These are phyloP conservation scores for Teunomyces cretensis DNA, from an alignment of 805 yeast species.

Conservation along the genomic window DNA sequence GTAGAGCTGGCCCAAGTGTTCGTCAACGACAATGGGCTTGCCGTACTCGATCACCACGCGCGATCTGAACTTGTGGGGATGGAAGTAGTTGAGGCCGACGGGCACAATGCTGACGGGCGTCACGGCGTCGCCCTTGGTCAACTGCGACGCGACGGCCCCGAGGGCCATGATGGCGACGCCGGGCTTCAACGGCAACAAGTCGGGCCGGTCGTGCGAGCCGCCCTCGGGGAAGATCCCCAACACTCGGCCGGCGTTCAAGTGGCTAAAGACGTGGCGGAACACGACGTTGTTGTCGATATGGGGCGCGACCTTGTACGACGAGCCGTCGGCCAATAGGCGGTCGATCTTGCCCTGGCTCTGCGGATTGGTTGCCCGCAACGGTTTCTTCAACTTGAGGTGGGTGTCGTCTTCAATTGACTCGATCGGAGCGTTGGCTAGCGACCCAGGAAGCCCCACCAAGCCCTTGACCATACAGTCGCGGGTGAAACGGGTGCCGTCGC, in stretches of 20 bases:
- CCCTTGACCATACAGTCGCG: constrained; percentile 35
- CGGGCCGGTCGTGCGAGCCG: constrained; percentile 44
- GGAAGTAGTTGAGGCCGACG: constrained; percentile 44
- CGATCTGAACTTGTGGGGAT: constrained; percentile 40
- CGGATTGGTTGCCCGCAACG: constrained; percentile 20
- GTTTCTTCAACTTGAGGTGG: constrained; percentile 22
- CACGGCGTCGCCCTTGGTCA: constrained; percentile 17
- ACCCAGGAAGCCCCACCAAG: constrained; percentile 35
- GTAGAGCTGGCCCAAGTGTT: constrained; percentile 27
- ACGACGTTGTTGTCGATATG: constrained; percentile 38
- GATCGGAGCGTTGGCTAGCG: constrained; percentile 35
- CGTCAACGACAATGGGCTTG: constrained; percentile 36
- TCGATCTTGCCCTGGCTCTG: constrained; percentile 14
- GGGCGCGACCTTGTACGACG: constrained; percentile 35
- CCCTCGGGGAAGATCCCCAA: constrained; percentile 47
- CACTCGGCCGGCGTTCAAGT: constrained; percentile 31
- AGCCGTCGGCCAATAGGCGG: constrained; percentile 23
- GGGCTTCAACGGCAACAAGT: constrained; percentile 42
- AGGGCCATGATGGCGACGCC: constrained; percentile 48
- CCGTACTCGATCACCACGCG: constrained; percentile 45
- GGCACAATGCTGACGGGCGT: constrained; percentile 33
- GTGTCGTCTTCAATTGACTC: constrained; percentile 31
- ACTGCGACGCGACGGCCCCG: constrained; percentile 34
- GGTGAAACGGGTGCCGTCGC: constrained; percentile 35
- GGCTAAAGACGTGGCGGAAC: constrained; percentile 38